Evolutionary conservation across 805 yeast genomes (phyloP).

Genomic region (Clavispora fructus): DNA sequence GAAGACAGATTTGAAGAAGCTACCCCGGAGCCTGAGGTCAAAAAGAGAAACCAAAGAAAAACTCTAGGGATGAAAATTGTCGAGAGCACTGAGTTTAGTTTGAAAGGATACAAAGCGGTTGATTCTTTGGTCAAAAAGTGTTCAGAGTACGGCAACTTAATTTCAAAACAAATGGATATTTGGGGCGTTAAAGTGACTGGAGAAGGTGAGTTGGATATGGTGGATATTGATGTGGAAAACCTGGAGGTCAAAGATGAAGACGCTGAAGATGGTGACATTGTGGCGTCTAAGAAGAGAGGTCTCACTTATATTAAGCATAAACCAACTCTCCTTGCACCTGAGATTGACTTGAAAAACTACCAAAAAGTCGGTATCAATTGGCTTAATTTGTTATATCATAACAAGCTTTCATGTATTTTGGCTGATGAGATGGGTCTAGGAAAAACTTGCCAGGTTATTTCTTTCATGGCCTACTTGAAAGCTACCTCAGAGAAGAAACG

Average conservation of each 20-base stretch:
- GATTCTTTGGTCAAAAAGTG: slow-evolving; percentile 87
- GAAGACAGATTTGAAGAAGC: slow-evolving; percentile 44
- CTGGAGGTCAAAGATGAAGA: slow-evolving; percentile 20
- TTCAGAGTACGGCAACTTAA: slow-evolving; percentile 65
- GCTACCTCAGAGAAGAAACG: slow-evolving; percentile 52
- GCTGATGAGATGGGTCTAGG: slow-evolving; percentile 99
- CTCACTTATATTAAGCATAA: slow-evolving; percentile 55
- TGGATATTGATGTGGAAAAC: slow-evolving; percentile 37
- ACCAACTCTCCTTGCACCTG: slow-evolving; percentile 62
- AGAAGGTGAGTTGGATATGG: slow-evolving; percentile 62
- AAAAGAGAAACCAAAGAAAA: slow-evolving; percentile 31
- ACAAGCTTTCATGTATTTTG: slow-evolving; percentile 80
- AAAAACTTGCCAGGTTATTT: slow-evolving; percentile 92
- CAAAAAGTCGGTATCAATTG: slow-evolving; percentile 98
- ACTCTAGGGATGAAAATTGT: slow-evolving; percentile 70
- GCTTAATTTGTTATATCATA: slow-evolving; percentile 74
- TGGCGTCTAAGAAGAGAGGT: slow-evolving; percentile 18
- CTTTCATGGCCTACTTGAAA: slow-evolving; percentile 82
- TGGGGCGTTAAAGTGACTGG: slow-evolving; percentile 89
- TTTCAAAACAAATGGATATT: slow-evolving; percentile 63
- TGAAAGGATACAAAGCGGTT: slow-evolving; percentile 89
- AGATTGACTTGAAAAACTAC: slow-evolving; percentile 71
- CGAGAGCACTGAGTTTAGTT: slow-evolving; percentile 61
- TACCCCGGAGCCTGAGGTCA: slow-evolving; percentile 24
- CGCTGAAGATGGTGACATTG: slow-evolving; percentile 33